phyloP scores from a whole-genome alignment of 345 rosid genomes.

The Arabidopsis arenosa region DNA sequence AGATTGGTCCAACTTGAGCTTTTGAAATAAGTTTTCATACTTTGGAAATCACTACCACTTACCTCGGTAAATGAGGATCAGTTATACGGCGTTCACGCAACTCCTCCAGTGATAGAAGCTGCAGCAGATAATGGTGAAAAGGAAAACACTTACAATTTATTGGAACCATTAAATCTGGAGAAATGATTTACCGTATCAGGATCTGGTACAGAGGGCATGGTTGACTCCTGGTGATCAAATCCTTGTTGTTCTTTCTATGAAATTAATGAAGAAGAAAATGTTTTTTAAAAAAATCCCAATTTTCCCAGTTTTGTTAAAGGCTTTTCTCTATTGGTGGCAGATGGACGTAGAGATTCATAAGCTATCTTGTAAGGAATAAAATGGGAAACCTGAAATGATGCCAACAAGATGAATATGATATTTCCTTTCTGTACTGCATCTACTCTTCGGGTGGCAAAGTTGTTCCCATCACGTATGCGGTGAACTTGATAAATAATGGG shows the following conservation, averaged over 20 bases:
- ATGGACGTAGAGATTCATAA: background rate
- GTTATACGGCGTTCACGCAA: constrained; percentile 78
- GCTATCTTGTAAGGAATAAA: constrained; percentile 9
- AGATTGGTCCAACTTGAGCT: constrained; percentile 22
- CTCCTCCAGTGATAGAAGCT: constrained; percentile 90
- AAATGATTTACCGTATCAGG: constrained; percentile 71
- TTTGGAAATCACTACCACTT: constrained; percentile 33
- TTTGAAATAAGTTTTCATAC: constrained; percentile 4
- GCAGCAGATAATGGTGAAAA: constrained; percentile 46
- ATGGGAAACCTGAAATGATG: constrained; percentile 84
- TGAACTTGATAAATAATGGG: constrained; percentile 82
- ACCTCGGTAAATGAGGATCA: constrained; percentile 93
- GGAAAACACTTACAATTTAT: background rate
- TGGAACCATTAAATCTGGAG: constrained; percentile 21
- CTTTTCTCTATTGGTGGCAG: constrained; percentile 13
- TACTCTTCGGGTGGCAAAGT: constrained; percentile 89
- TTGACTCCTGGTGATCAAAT: constrained; percentile 74
- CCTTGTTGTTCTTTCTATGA: constrained; percentile 73
- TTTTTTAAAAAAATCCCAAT: too few species aligned
- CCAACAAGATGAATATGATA: constrained; percentile 75
- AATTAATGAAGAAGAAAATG: constrained; percentile 19
- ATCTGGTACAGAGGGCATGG: constrained; percentile 72
- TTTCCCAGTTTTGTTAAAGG: constrained; percentile 1
- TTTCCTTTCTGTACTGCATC: constrained; percentile 93
- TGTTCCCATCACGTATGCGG: constrained; percentile 90